Percentiles rank a stretch among this genome's conserved stretches.
phyloP scores from a whole-genome alignment of 495 filamentous ascomycete genomes.

The Annulohypoxylon moriforme region DNA sequence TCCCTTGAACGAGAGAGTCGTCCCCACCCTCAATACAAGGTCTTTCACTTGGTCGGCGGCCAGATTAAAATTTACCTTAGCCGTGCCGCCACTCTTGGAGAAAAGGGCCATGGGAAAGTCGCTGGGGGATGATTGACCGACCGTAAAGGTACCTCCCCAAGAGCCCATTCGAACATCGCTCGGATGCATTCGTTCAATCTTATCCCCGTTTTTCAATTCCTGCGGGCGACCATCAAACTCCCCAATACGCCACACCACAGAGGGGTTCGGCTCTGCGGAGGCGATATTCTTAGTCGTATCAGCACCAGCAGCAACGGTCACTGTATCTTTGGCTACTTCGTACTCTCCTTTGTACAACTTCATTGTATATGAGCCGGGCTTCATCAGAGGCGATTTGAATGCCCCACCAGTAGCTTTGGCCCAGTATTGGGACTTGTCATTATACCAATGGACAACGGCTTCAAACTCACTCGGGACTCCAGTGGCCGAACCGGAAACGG shows the following conservation, averaged over 20 bases:
- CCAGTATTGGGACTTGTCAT: conserved; percentile 71
- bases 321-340: conserved; percentile 57
- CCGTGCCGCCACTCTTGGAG: conserved; percentile 63
- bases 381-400: conserved; percentile 73
- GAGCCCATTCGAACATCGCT: conserved; percentile 65
- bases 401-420: conserved; percentile 58
- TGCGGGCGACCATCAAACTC: conserved; percentile 67
- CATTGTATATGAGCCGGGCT: conserved; percentile 73
- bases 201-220: conserved; percentile 68
- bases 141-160: conserved; percentile 66
- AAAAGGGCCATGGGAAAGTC: conserved; percentile 72
- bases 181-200: conserved; percentile 71
- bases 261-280: conserved; percentile 57
- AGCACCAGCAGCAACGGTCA: conserved; percentile 61
- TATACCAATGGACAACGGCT: conserved; percentile 73
- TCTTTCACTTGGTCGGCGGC: conserved; percentile 50
- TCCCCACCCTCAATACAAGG: conserved; percentile 64
- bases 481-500: conserved; percentile 66
- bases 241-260: conserved; percentile 68
- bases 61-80: conserved; percentile 66
- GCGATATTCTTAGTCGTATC: conserved; percentile 60
- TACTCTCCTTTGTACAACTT: conserved; percentile 69
- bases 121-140: conserved; percentile 58
- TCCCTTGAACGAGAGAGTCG: conserved; percentile 69
- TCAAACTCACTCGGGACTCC: conserved; percentile 60